Base-by-base conservation (phyloP, 768 basidiomycete genomes). In the Terana coerulea region DNA sequence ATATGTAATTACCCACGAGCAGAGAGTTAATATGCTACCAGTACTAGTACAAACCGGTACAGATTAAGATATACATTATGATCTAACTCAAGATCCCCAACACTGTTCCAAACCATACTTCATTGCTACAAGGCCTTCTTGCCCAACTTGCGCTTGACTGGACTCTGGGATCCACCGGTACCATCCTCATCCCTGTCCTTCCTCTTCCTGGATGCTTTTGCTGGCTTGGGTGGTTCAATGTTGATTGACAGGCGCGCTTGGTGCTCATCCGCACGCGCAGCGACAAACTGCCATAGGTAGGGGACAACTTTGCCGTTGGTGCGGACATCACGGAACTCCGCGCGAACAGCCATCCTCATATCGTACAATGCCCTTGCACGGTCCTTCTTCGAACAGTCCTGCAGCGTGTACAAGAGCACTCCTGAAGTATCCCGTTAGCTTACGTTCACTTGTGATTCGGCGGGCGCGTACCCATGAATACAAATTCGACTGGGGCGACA, bases 401-500 rank as follows among this genome's bases (percentile, higher is more conserved):
- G 72, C 49, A 88, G 68, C 3, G 80, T 67, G 58, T 71, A 86
- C 11, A 91, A 71, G 11, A 89, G 64, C 19, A 90, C 80, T 51
- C 88, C 90, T 91, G 33, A n/a, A n/a, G 19, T 36, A 40, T 11
- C 26, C 17, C 24, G 30, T 43, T n/a, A 46, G 49, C 19, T n/a
- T n/a, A n/a, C n/a, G n/a, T n/a, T n/a, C n/a, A n/a, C n/a, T n/a
- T n/a, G n/a, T n/a, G n/a, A n/a, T n/a, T n/a, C n/a, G n/a, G n/a
- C n/a, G n/a, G 17, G 11, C 10, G 67, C 75, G 54, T 61, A 91
- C 91, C 88, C 35, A 90, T 82, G 65, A 87, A 91, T 28, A 91
- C 80, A 62, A 92, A 88, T 61, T 90, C 86, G 7, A 84, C 80
- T 1, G 87, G 87, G 1, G 86, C 81, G 34, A 91, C 75, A 24